phyloP scores from a whole-genome alignment of 2,329 filamentous ascomycete genomes.

The Chalara sp. region DNA sequence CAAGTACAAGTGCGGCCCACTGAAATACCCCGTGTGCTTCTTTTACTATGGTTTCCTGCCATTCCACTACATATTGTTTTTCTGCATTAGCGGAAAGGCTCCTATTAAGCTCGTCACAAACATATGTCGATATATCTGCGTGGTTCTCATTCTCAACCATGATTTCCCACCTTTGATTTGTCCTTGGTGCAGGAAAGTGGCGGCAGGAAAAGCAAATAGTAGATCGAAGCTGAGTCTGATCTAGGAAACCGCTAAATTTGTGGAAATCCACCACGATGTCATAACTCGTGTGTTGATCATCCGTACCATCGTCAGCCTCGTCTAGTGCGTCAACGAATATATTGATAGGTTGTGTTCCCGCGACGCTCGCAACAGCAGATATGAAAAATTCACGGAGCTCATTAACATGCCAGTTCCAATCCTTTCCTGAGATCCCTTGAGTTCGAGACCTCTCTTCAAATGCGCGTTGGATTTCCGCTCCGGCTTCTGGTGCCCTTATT shows the following conservation, averaged over 20 bases:
- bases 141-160: slow-evolving; percentile 26
- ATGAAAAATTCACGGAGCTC: slow-evolving; percentile 6
- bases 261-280: slow-evolving; percentile 1
- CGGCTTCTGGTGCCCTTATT: not conserved
- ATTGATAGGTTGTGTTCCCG: not conserved
- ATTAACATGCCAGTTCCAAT: slow-evolving; percentile 4
- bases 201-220: slow-evolving; percentile 17
- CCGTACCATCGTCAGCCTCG: slow-evolving; percentile 1
- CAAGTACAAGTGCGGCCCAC: slow-evolving; percentile 28
- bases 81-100: not conserved
- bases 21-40: slow-evolving; percentile 29
- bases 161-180: slow-evolving; percentile 19
- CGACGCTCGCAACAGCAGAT: not conserved
- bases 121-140: slow-evolving; percentile 25
- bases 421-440: not conserved
- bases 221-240: not conserved
- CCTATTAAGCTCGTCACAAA: slow-evolving; percentile 17
- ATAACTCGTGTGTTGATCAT: not conserved
- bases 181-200: slow-evolving; percentile 12
- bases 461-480: not conserved
- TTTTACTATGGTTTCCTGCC: slow-evolving; percentile 13
- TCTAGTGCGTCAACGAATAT: slow-evolving; percentile 12
- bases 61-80: too few species aligned
- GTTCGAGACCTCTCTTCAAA: not conserved
- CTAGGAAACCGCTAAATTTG: not conserved